Percentiles rank a stretch among this genome's conserved stretches.
Conservation (phyloP, 1,284 basidiomycete species). For the Tilletia setariae region DNA sequence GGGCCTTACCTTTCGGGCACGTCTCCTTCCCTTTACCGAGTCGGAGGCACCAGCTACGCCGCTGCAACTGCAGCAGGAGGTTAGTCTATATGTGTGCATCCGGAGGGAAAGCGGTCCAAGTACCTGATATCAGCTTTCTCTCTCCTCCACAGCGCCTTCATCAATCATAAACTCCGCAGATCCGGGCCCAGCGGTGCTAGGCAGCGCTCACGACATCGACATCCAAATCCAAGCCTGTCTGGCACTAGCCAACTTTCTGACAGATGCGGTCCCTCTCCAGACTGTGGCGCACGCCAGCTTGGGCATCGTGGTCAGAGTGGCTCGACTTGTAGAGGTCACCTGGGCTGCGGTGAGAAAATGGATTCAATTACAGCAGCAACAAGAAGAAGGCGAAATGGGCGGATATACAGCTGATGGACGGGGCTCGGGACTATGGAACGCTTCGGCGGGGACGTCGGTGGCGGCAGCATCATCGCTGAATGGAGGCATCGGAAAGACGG, state of each 20-base stretch:
- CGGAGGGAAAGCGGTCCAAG: too few species aligned
- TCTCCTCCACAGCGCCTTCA: not conserved
- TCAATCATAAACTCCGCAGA: not conserved
- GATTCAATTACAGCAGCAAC: not conserved
- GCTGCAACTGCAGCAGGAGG: not conserved
- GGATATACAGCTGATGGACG: not conserved
- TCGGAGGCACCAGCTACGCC: too few species aligned
- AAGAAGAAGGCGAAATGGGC: too few species aligned
- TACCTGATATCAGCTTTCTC: too few species aligned
- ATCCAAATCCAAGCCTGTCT: slow-evolving; percentile 44
- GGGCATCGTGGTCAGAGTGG: slow-evolving; percentile 29
- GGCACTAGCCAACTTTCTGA: slow-evolving; percentile 39
- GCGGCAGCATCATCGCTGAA: not conserved
- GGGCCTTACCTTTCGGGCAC: too few species aligned
- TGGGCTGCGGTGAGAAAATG: not conserved
- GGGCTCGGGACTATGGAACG: not conserved
- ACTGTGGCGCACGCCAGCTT: slow-evolving; percentile 34
- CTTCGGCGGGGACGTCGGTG: not conserved
- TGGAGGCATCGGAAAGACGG: slow-evolving; percentile 8
- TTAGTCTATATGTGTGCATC: too few species aligned
- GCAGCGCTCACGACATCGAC: slow-evolving; percentile 18
- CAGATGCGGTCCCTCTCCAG: slow-evolving; percentile 38
- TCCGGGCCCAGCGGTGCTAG: not conserved
- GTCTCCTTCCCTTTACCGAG: too few species aligned
- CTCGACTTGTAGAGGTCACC: slow-evolving; percentile 30